Base-by-base conservation (phyloP, 2,329 filamentous ascomycete species). In the Epichloe hybrida region DNA sequence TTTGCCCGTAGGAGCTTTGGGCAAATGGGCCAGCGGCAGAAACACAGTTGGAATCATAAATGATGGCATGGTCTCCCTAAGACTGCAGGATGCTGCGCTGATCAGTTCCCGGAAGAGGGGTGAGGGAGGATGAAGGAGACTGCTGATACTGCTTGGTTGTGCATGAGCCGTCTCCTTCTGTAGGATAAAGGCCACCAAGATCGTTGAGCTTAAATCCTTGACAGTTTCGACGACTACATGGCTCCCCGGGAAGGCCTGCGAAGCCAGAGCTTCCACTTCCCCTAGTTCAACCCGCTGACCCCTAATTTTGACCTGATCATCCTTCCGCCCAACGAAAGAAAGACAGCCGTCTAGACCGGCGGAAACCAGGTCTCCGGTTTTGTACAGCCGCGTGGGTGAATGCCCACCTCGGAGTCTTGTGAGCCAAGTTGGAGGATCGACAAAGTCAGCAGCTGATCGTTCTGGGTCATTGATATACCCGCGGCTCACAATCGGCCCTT, bases 231-330 rank as follows among this genome's bases (percentile, higher is more conserved):
- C 31, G 13, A 36, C 3, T 12, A 46, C 44, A n/a, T 46, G 44
- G 17, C 15, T 36, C 21, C 17, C 44, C 3, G 44, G 44, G 34
- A 46, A 46, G 34, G 36, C 44, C n/a, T 23, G 31, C 12, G 46
- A 20, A 7, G 40, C 37, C 20, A 39, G 46, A 20, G n/a, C 11
- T 20, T 57, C 55, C 3, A 57, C 51, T 40, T 57, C 55, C 50
- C 55, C 21, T 2, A 50, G 53, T 46, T 57, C 56, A 39, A 58
- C 35, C 7, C 55, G 49, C 38, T 55, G 53, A n/a, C 56, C 56
- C 11, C 53, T 50, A 2, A 58, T 39, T 41, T 55, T 49, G 27
- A 52, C 34, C 27, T 50, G 46, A 15, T 45, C 35, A 42, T 43
- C 50, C 15, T 49, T 49, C 21, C 54, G 45, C 9, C 52, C 50